Evolutionary conservation across 108 stramenopile species (phyloP), one percentile per base, ranked within the genome.

Genomic region (Pseudonitzschia multiseries): DNA sequence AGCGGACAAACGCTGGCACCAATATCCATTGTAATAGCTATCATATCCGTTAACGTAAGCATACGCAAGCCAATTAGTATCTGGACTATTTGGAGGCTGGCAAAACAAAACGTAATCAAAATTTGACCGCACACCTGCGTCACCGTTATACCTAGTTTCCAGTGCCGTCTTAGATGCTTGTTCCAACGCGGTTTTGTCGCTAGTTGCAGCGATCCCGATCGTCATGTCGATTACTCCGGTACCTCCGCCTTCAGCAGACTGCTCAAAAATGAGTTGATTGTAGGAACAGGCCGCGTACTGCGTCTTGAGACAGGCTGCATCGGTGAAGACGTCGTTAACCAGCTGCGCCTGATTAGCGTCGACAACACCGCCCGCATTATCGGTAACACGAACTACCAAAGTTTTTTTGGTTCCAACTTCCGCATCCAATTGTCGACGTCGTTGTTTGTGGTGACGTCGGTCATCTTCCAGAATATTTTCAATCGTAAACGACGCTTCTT

Each of bases 1-100:
- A 51, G 64, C 59, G 2, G 76, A 75, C 4, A 80, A 26, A 54
- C 73, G 85, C 26, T 52, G 68, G 65, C 90, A 91, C 84, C 83
- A 81, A 3, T 81, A 10, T 50, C 87, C 53, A 65, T 79, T 87
- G 73, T 79, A 91, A 0, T 78, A 66, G 20, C 65, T 72, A 20
- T 57, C 31, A 62, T 68, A 86, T 0, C 21, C 18, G 52, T 79
- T 78, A 46, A 86, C 29, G 57, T 75, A 74, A 21, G 79, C 85
- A 29, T 13, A 62, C n/a, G n/a, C n/a, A n/a, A n/a, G n/a, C n/a
- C n/a, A n/a, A n/a, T n/a, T n/a, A n/a, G n/a, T n/a, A n/a, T n/a
- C n/a, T n/a, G n/a, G n/a, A 20, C 26, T 28, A 32, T 28, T 9
- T 22, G 53, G 53, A 24, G 53, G 53, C 24, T 8, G 14, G 24